Percentiles rank a stretch among this genome's conserved stretches.
Evolutionary conservation across 495 filamentous ascomycete genomes (phyloP).

Genomic region (Penicillium nucicola): DNA sequence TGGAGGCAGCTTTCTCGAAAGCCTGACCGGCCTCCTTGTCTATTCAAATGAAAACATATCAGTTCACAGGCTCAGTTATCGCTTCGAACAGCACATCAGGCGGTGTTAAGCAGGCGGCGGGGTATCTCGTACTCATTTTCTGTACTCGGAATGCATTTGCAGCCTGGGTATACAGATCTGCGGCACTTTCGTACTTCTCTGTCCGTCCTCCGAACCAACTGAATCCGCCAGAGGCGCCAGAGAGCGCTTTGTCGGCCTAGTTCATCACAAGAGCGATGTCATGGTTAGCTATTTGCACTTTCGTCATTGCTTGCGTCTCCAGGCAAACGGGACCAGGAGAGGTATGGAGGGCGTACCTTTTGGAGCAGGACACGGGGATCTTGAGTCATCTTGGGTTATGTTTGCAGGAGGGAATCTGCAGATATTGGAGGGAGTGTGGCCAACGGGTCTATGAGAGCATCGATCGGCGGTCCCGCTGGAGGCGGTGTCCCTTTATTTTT

Average conservation of each 20-base stretch:
- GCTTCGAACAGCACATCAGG: neutral
- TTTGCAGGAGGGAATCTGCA: slow-evolving; percentile 3
- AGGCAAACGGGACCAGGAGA: neutral
- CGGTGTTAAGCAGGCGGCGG: slow-evolving; percentile 1
- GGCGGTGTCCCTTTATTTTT: slow-evolving; percentile 20
- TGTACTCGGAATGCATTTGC: slow-evolving; percentile 78
- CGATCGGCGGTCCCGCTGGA: slow-evolving; percentile 22
- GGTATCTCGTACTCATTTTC: slow-evolving; percentile 55
- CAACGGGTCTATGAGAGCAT: slow-evolving; percentile 17
- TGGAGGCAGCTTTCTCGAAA: slow-evolving; percentile 73
- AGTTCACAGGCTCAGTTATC: neutral
- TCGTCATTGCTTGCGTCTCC: slow-evolving; percentile 23
- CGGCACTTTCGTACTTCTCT: slow-evolving; percentile 83
- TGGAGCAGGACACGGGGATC: slow-evolving; percentile 59
- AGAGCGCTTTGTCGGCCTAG: slow-evolving; percentile 76
- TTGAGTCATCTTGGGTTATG: slow-evolving; percentile 32
- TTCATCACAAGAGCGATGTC: slow-evolving; percentile 8
- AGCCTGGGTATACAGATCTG: slow-evolving; percentile 75
- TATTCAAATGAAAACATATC: slow-evolving; percentile 20
- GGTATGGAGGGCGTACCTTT: slow-evolving; percentile 42
- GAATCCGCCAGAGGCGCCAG: slow-evolving; percentile 66
- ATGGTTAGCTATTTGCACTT: slow-evolving; percentile 27
- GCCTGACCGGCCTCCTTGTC: slow-evolving; percentile 77
- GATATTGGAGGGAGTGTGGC: slow-evolving; percentile 6
- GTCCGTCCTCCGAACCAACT: slow-evolving; percentile 73